A percentile compares a stretch with the other conserved stretches of the same genome.
These are phyloP conservation scores for Jasminum sambac DNA, from an alignment of 257 asterid species.

Conservation along the genomic window DNA sequence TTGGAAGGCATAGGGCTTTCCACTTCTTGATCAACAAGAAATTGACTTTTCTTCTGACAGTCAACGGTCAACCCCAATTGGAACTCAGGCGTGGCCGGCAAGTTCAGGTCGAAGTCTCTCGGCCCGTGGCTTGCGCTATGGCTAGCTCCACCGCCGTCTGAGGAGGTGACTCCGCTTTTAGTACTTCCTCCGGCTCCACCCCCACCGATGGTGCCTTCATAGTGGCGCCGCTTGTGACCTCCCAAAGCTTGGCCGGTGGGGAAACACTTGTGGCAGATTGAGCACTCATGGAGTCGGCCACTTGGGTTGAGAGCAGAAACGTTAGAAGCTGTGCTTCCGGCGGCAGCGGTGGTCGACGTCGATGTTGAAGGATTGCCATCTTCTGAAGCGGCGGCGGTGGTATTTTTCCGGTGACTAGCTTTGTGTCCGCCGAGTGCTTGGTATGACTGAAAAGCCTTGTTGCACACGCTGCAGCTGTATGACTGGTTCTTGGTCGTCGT, in stretches of 20 bases:
- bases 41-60: conserved; percentile 22
- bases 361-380: conserved; percentile 35
- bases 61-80: conserved; percentile 28
- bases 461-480: conserved; percentile 64
- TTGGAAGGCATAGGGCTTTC: conserved; percentile 55
- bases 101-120: conserved; percentile 50
- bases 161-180: conserved; percentile 32
- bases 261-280: conserved; percentile 61
- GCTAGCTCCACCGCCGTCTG: conserved; percentile 43
- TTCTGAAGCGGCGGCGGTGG: conserved; percentile 18
- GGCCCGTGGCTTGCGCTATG: conserved; percentile 20
- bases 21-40: conserved; percentile 47
- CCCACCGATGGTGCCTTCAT: conserved; percentile 60
- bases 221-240: conserved; percentile 95
- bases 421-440: conserved; percentile 97
- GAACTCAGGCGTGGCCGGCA: conserved; percentile 48
- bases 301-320: conserved; percentile 45
- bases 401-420: conserved; percentile 79
- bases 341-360: conserved; percentile 9
- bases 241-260: conserved; percentile 92
- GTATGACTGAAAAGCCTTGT: conserved; percentile 54
- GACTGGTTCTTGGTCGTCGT: conserved; percentile 19
- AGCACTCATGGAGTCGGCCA: conserved; percentile 72
- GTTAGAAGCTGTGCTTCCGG: conserved; percentile 17
- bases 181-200: conserved; percentile 27